Conservation (phyloP, 169 alveolate genomes). For the Cryptosporidium baileyi region DNA sequence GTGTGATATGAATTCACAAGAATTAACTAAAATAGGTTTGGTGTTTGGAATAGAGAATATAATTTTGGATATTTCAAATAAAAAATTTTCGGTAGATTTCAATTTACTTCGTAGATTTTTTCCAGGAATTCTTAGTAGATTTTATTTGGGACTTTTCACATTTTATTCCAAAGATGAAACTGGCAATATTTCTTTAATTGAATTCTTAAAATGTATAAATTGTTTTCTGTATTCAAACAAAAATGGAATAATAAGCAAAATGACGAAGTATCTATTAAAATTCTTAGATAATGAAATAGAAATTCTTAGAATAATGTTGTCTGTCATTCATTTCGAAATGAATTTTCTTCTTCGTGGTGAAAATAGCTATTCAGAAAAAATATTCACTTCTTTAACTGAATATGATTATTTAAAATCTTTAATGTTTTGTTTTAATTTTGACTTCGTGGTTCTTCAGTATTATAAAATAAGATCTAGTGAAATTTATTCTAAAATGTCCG, state of each 20-base stretch:
- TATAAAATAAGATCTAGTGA: not conserved
- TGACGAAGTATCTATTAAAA: not conserved
- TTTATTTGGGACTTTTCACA: slow-evolving; percentile 12
- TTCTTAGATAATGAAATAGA: not conserved
- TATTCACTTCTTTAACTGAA: not conserved
- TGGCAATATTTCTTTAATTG: not conserved
- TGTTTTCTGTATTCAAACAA: slow-evolving; percentile 30
- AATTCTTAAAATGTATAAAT: not conserved
- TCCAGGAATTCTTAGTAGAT: not conserved
- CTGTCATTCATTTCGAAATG: slow-evolving; percentile 21
- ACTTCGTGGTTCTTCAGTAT: slow-evolving; percentile 7
- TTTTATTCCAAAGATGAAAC: not conserved
- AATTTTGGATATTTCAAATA: not conserved
- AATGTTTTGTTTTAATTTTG: not conserved
- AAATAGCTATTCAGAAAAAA: not conserved
- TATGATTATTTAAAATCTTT: not conserved
- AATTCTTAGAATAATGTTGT: not conserved
- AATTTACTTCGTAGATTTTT: not conserved
- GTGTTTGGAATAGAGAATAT: not conserved
- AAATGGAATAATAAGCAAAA: not conserved
- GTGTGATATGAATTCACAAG: slow-evolving; percentile 2
- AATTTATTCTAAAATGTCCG: not conserved
- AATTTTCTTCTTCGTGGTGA: slow-evolving; percentile 13
- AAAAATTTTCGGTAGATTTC: not conserved
- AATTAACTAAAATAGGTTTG: not conserved